These are phyloP conservation scores for Xylaria sp. DNA, from an alignment of 2,329 filamentous ascomycete species.

Conservation along the genomic window DNA sequence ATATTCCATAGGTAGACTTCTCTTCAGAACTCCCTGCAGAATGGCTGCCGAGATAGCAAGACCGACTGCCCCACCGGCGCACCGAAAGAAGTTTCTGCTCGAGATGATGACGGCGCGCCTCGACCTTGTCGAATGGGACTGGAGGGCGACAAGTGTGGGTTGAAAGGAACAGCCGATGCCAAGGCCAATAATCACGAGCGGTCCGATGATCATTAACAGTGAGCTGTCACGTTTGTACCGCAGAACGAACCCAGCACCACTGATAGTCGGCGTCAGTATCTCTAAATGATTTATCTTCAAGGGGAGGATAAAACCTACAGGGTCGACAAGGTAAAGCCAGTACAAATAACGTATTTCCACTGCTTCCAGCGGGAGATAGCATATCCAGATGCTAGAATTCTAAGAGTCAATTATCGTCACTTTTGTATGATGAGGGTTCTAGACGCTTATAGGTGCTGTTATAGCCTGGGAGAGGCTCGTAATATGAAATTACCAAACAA, in stretches of 20 bases:
- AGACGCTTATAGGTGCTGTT: not conserved
- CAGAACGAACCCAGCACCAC: not conserved
- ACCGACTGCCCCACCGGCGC: slow-evolving; percentile 66
- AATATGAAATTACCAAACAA: not conserved
- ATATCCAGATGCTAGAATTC: not conserved
- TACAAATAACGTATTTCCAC: not conserved
- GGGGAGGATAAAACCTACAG: not conserved
- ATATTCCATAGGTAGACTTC: not conserved
- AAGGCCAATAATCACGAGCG: not conserved
- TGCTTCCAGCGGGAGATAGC: not conserved
- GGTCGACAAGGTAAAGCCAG: not conserved
- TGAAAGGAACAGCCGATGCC: slow-evolving; percentile 60
- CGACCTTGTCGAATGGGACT: slow-evolving; percentile 65
- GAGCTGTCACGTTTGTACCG: not conserved
- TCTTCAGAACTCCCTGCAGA: slow-evolving; percentile 48
- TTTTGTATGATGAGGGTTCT: not conserved
- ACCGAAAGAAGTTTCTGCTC: slow-evolving; percentile 70
- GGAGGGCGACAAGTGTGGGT: slow-evolving; percentile 64
- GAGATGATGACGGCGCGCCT: slow-evolving; percentile 71
- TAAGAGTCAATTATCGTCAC: not conserved
- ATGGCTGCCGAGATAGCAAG: slow-evolving; percentile 67
- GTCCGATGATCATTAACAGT: not conserved
- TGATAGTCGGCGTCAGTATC: not conserved
- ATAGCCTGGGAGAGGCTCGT: not conserved
- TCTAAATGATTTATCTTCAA: not conserved